Percentiles rank a stretch among this genome's conserved stretches.
phyloP scores from a whole-genome alignment of 179 eudicot species.

The Silene noctiflora region DNA sequence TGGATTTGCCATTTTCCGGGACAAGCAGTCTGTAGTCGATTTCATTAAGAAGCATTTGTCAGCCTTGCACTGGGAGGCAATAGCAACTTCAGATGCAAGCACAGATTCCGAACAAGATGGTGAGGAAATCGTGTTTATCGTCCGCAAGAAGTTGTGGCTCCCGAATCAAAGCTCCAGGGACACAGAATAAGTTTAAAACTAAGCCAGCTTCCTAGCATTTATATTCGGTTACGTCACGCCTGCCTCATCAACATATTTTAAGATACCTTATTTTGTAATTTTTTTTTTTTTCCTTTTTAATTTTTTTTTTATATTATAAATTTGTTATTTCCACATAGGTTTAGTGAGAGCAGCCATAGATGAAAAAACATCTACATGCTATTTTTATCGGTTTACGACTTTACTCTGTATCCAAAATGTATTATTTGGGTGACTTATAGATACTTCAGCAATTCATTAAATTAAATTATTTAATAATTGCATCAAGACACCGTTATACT shows the following conservation, averaged over 20 bases:
- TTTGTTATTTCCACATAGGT: slow-evolving; percentile 23
- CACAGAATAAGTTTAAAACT: slow-evolving; percentile 36
- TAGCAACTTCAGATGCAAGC: slow-evolving; percentile 51
- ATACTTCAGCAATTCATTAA: slow-evolving; percentile 35
- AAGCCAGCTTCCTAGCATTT: background rate
- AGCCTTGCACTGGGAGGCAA: slow-evolving; percentile 90
- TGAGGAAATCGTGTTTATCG: slow-evolving; percentile 61
- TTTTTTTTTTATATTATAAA: background rate
- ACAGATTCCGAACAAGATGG: slow-evolving; percentile 58
- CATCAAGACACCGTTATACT: slow-evolving; percentile 11
- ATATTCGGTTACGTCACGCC: slow-evolving; percentile 16
- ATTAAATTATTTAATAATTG: slow-evolving; percentile 21
- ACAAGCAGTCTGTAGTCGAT: slow-evolving; percentile 63
- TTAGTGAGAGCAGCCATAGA: slow-evolving; percentile 30
- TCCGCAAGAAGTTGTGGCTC: slow-evolving; percentile 89
- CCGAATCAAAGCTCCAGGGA: slow-evolving; percentile 61
- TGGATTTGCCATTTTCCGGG: slow-evolving; percentile 75
- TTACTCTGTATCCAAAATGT: slow-evolving; percentile 20
- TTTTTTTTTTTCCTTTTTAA: slow-evolving; percentile 3
- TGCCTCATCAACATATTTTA: slow-evolving; percentile 12
- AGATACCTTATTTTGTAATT: background rate
- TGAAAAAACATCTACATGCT: slow-evolving; percentile 29
- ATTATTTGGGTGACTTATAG: slow-evolving; percentile 21
- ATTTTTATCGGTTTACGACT: slow-evolving; percentile 18
- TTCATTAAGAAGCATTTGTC: slow-evolving; percentile 68